Conservation (phyloP, 2,329 filamentous ascomycete species). For the Amylocarpus encephaloides region DNA sequence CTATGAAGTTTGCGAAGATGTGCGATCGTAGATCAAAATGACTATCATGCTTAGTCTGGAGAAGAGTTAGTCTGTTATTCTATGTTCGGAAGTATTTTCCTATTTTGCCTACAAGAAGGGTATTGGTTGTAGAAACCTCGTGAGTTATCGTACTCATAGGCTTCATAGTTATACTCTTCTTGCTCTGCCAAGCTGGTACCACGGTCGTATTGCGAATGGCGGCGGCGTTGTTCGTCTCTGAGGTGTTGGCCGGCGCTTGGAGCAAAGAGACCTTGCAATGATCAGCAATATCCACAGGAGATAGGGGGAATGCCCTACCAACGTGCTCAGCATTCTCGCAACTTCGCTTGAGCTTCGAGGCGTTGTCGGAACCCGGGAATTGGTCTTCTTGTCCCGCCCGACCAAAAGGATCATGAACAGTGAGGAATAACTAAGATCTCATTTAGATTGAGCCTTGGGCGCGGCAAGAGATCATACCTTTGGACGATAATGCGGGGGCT, state of each 20-base stretch:
- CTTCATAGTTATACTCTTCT: conserved; percentile 25
- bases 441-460: conserved; percentile 11
- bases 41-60: conserved; percentile 1
- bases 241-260: conserved; percentile 69
- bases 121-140: conserved; percentile 12
- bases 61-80: background rate
- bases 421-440: conserved; percentile 45
- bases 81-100: background rate
- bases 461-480: conserved; percentile 52
- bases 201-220: conserved; percentile 70
- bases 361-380: conserved; percentile 77
- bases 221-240: conserved; percentile 66
- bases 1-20: conserved; percentile 4
- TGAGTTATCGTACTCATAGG: conserved; percentile 5
- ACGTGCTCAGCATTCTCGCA: conserved; percentile 81
- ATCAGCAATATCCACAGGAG: conserved; percentile 5
- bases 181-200: conserved; percentile 63
- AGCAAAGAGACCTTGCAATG: conserved; percentile 63
- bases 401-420: conserved; percentile 42
- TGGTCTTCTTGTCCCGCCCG: conserved; percentile 67
- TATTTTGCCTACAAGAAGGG: conserved; percentile 14
- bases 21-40: conserved; percentile 7
- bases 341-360: conserved; percentile 79
- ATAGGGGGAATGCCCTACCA: conserved; percentile 47
- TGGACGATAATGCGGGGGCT: conserved; percentile 73